phyloP scores from a whole-genome alignment of 768 basidiomycete genomes.

The Xerocomellus intermedius region DNA sequence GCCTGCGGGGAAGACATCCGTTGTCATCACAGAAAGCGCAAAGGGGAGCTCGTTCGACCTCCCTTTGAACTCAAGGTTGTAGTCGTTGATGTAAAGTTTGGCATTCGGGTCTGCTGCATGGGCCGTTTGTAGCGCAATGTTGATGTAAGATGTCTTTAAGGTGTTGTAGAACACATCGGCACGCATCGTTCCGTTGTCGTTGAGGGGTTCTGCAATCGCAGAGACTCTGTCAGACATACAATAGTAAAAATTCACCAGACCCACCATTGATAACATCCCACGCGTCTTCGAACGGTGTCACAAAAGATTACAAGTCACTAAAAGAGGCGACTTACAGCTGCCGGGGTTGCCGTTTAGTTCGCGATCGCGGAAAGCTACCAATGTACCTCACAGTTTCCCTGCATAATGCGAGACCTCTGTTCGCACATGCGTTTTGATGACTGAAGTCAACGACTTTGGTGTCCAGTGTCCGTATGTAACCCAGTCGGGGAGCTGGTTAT shows the following conservation, averaged over 20 bases:
- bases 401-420: conserved; percentile 17
- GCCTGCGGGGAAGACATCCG: not conserved
- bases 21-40: not conserved
- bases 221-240: not conserved
- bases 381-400: conserved; percentile 10
- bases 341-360: not conserved
- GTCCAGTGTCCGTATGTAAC: conserved; percentile 17
- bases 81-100: conserved; percentile 36
- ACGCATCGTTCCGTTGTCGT: conserved; percentile 59
- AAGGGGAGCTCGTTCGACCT: conserved; percentile 5
- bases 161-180: conserved; percentile 51
- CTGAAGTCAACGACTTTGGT: conserved; percentile 11
- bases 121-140: conserved; percentile 44
- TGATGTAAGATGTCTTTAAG: conserved; percentile 48
- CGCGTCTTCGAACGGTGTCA: conserved; percentile 9
- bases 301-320: not conserved
- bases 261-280: conserved; percentile 25
- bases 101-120: conserved; percentile 30
- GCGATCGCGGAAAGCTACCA: not conserved
- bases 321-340: conserved; percentile 12
- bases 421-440: conserved; percentile 16
- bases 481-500: conserved; percentile 16
- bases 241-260: not conserved
- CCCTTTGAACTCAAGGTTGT: conserved; percentile 26
- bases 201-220: conserved; percentile 25